phyloP scores from a whole-genome alignment of 306 rosid genomes.

The Canavalia gladiata region DNA sequence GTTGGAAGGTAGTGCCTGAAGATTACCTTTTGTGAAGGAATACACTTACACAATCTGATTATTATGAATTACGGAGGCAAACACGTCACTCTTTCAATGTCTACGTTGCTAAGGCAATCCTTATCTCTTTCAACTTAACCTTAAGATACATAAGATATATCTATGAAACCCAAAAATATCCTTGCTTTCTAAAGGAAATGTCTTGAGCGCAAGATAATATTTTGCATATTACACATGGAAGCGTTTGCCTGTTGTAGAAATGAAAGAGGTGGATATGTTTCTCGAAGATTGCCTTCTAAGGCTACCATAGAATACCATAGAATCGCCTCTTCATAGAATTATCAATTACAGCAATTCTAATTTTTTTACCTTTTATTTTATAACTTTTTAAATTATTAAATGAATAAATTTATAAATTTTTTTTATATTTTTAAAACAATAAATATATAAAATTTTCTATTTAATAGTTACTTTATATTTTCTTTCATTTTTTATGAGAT shows the following conservation, averaged over 20 bases:
- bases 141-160: conserved; percentile 10
- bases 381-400: too few relatives aligned
- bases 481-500: too few relatives aligned
- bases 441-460: too few relatives aligned
- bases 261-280: background rate
- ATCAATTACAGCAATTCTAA: too few relatives aligned
- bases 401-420: too few relatives aligned
- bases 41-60: background rate
- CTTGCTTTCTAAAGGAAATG: conserved; percentile 6
- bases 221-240: background rate
- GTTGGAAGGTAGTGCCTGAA: background rate
- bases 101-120: background rate
- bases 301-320: background rate
- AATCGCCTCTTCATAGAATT: background rate
- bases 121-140: background rate
- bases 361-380: too few relatives aligned
- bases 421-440: too few relatives aligned
- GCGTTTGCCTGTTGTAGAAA: background rate
- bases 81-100: conserved; percentile 12
- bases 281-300: background rate
- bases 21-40: background rate
- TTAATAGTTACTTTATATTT: too few relatives aligned
- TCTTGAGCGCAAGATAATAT: background rate
- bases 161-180: conserved; percentile 5
- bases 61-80: conserved; percentile 3